These are phyloP conservation scores for Neospora caninum DNA, from an alignment of 169 alveolate species.

Conservation along the genomic window DNA sequence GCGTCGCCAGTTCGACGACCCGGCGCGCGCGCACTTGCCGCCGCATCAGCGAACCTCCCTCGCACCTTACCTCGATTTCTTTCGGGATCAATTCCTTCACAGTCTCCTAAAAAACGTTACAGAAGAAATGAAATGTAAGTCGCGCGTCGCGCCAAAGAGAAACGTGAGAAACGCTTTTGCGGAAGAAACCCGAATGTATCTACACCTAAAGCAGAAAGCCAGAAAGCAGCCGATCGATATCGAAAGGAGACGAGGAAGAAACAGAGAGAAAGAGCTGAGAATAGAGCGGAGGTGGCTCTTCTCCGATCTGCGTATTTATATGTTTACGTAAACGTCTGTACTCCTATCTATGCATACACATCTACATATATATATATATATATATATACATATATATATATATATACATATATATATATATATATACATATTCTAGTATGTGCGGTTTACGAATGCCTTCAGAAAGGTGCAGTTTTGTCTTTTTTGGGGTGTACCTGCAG, in stretches of 20 bases:
- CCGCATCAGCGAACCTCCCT: slow-evolving; percentile 28
- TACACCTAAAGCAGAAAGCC: too few relatives aligned
- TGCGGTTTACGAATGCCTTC: not conserved
- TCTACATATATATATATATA: not conserved
- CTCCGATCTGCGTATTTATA: too few relatives aligned
- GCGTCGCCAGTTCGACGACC: slow-evolving; percentile 12
- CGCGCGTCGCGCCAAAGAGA: not conserved
- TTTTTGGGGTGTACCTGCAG: not conserved
- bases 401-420: not conserved
- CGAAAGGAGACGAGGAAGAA: too few relatives aligned
- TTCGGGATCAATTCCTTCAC: slow-evolving; percentile 41
- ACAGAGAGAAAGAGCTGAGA: too few relatives aligned
- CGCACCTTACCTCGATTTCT: slow-evolving; percentile 38
- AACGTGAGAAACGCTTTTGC: too few relatives aligned
- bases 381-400: not conserved
- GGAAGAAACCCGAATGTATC: too few relatives aligned
- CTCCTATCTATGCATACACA: not conserved
- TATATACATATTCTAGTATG: not conserved
- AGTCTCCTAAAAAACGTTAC: not conserved
- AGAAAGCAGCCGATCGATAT: too few relatives aligned
- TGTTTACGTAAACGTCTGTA: too few relatives aligned
- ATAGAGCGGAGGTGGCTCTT: too few relatives aligned
- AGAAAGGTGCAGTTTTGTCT: not conserved
- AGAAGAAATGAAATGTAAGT: not conserved
- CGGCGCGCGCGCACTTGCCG: not conserved